Percentiles rank a stretch among this genome's conserved stretches.
These are phyloP conservation scores for Dactylellina parvicollis DNA, from an alignment of 2,329 filamentous ascomycete genomes.

Conservation along the genomic window DNA sequence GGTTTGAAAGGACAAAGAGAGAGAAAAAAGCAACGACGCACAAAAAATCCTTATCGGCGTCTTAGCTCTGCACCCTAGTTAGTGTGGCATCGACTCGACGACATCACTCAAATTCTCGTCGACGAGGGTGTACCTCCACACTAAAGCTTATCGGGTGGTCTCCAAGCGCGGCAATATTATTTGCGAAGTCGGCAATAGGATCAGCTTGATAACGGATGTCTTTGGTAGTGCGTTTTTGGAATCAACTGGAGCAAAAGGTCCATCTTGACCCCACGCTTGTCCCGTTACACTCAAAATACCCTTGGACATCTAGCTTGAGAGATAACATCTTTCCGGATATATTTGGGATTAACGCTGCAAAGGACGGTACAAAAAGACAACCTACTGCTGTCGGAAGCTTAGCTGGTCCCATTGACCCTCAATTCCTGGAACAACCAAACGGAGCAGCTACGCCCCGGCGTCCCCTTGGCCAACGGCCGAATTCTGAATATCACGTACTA, in stretches of 20 bases:
- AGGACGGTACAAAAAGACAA: conserved; percentile 23
- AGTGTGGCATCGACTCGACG: conserved; percentile 28
- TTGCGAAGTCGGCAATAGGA: conserved; percentile 29
- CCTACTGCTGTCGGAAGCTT: conserved; percentile 20
- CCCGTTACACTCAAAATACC: conserved; percentile 3
- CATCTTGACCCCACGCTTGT: conserved; percentile 40
- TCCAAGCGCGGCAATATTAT: conserved; percentile 51
- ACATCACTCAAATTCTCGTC: conserved; percentile 10
- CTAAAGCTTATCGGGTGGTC: conserved; percentile 50
- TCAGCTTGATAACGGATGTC: conserved; percentile 5
- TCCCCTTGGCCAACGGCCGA: conserved; percentile 13
- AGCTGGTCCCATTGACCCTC: conserved; percentile 7
- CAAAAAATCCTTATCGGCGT: conserved; percentile 53
- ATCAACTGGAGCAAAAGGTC: background rate
- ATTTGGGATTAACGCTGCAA: conserved; percentile 11
- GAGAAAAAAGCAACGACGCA: conserved; percentile 27
- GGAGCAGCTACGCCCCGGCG: conserved; percentile 7
- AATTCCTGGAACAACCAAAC: conserved; percentile 10
- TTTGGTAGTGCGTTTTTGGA: background rate
- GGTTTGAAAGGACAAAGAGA: conserved; percentile 25
- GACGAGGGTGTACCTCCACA: conserved; percentile 44
- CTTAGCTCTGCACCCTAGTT: conserved; percentile 35
- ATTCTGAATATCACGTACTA: conserved; percentile 40
- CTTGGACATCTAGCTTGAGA: background rate
- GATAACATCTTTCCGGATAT: conserved; percentile 10